A percentile compares a stretch with the other conserved stretches of the same genome.
Evolutionary conservation across 1,284 basidiomycete genomes (phyloP).

Genomic region (Tilletiopsis washingtonensis): DNA sequence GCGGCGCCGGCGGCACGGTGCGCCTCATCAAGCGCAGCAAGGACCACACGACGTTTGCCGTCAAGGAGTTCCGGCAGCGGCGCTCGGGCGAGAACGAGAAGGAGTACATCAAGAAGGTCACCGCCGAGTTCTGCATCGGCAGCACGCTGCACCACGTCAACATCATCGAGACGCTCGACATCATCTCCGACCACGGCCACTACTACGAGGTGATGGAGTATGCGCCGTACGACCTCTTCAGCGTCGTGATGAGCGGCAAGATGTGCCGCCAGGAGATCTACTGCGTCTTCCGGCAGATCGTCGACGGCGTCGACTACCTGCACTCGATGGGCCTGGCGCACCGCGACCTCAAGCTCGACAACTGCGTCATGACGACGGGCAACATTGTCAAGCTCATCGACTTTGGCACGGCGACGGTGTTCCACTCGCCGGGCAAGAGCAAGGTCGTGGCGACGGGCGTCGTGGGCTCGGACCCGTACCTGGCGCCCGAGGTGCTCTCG

Average conservation of each 20-base stretch:
- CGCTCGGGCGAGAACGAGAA: slow-evolving; percentile 79
- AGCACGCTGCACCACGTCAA: slow-evolving; percentile 75
- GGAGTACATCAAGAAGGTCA: slow-evolving; percentile 98
- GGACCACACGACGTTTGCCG: slow-evolving; percentile 69
- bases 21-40: slow-evolving; percentile 75
- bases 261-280: slow-evolving; percentile 98
- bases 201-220: slow-evolving; percentile 88
- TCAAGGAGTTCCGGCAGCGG: slow-evolving; percentile 92
- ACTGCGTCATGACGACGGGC: slow-evolving; percentile 91
- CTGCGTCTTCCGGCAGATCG: slow-evolving; percentile 97
- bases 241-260: slow-evolving; percentile 98
- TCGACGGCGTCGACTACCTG: slow-evolving; percentile 94
- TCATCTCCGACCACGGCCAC: slow-evolving; percentile 93
- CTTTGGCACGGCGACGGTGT: slow-evolving; percentile 97
- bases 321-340: slow-evolving; percentile 96
- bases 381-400: slow-evolving; percentile 99
- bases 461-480: slow-evolving; percentile 95
- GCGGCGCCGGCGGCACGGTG: slow-evolving; percentile 94
- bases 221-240: slow-evolving; percentile 95
- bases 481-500: slow-evolving; percentile 88
- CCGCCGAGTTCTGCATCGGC: slow-evolving; percentile 96
- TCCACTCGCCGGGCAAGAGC: slow-evolving; percentile 79
- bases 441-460: slow-evolving; percentile 65
- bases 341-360: slow-evolving; percentile 97
- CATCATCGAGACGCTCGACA: slow-evolving; percentile 97